A percentile compares a stretch with the other conserved stretches of the same genome.
Conservation (phyloP, 2,329 filamentous ascomycete genomes). For the Setomelanomma holmii region DNA sequence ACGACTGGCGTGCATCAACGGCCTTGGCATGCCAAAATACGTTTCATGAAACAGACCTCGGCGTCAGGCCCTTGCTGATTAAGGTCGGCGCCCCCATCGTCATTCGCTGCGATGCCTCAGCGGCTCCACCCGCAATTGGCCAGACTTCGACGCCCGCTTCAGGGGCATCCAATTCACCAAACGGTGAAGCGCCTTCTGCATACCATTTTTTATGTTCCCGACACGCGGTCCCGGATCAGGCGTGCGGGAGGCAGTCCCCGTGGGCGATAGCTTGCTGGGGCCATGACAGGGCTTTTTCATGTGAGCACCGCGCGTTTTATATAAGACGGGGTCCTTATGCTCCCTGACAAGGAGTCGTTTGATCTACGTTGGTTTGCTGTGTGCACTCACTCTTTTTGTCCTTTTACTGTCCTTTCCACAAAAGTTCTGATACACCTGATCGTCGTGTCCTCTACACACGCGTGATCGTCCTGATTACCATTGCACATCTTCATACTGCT, state of each 20-base stretch:
- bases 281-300: slow-evolving; percentile 21
- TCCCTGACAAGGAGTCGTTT: not conserved
- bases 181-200: slow-evolving; percentile 23
- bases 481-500: slow-evolving; percentile 31
- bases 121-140: slow-evolving; percentile 33
- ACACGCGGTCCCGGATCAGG: slow-evolving; percentile 1
- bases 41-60: slow-evolving; percentile 37
- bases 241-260: slow-evolving; percentile 22
- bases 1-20: slow-evolving; percentile 11
- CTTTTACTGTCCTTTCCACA: not conserved
- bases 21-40: slow-evolving; percentile 19
- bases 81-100: slow-evolving; percentile 21
- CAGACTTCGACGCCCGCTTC: slow-evolving; percentile 26
- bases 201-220: slow-evolving; percentile 18
- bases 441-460: slow-evolving; percentile 1
- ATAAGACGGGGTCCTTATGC: slow-evolving; percentile 17
- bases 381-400: not conserved
- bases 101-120: slow-evolving; percentile 21
- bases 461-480: not conserved
- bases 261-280: slow-evolving; percentile 19
- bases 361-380: slow-evolving; percentile 2
- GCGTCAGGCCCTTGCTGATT: slow-evolving; percentile 26
- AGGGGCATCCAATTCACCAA: slow-evolving; percentile 23
- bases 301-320: slow-evolving; percentile 20
- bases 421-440: slow-evolving; percentile 1